A percentile compares a stretch with the other conserved stretches of the same genome.
Evolutionary conservation across 2,329 filamentous ascomycete species (phyloP).

Genomic region (Madurella fahalii): DNA sequence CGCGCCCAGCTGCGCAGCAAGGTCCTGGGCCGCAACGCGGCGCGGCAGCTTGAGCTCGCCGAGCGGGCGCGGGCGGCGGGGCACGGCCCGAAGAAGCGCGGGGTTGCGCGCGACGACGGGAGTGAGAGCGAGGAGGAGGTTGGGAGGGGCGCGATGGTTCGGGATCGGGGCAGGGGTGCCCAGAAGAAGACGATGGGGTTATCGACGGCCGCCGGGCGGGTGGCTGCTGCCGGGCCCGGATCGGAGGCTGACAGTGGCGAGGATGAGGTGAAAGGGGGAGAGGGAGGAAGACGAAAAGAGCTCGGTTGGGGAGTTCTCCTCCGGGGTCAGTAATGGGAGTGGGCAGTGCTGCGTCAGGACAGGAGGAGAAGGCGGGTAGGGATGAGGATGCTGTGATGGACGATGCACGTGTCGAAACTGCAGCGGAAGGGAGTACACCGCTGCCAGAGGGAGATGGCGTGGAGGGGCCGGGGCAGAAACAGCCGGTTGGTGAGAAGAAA

Average conservation of each 20-base stretch:
- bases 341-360: neutral
- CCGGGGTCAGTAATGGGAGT: neutral
- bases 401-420: neutral
- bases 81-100: slow-evolving; percentile 3
- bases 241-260: neutral
- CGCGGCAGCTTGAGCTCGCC: slow-evolving; percentile 30
- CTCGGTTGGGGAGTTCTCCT: neutral
- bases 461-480: neutral
- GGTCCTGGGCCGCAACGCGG: slow-evolving; percentile 24
- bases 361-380: neutral
- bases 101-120: slow-evolving; percentile 10
- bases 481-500: neutral
- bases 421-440: neutral
- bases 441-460: neutral
- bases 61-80: slow-evolving; percentile 28
- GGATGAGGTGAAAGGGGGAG: neutral
- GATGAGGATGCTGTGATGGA: neutral
- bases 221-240: neutral
- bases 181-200: neutral
- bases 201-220: too few species aligned
- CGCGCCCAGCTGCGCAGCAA: slow-evolving; percentile 24
- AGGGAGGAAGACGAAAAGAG: neutral
- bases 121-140: slow-evolving; percentile 19
- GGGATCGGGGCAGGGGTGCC: neutral
- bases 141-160: neutral